These are phyloP conservation scores for Scleroderma citrinum DNA, from an alignment of 768 basidiomycete species.

Conservation along the genomic window DNA sequence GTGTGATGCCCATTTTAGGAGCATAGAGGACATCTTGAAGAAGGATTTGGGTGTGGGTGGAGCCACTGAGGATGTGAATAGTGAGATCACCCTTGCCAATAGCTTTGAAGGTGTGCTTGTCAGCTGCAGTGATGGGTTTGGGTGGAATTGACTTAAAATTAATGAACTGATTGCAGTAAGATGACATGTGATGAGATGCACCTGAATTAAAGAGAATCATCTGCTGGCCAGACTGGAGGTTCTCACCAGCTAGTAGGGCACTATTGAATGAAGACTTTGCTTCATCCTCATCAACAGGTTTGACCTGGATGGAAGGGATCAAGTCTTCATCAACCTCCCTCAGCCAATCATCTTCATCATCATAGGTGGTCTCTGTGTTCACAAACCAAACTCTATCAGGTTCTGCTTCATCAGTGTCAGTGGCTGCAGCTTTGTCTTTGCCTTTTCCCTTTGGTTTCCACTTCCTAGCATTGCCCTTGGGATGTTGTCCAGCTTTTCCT, in stretches of 20 bases:
- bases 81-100: conserved; percentile 16
- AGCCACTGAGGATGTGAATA: conserved; percentile 17
- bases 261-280: background rate
- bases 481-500: background rate
- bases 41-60: background rate
- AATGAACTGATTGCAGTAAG: background rate
- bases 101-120: conserved; percentile 1
- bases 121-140: conserved; percentile 16
- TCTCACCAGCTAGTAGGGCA: background rate
- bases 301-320: background rate
- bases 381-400: background rate
- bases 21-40: conserved; percentile 9
- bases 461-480: background rate
- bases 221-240: background rate
- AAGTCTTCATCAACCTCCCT: background rate
- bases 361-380: background rate
- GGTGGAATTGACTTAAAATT: conserved; percentile 9
- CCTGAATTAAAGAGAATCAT: background rate
- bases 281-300: background rate
- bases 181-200: background rate
- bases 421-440: background rate
- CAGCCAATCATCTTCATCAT: background rate
- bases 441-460: background rate
- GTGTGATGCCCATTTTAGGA: conserved; percentile 13
- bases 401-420: background rate